Evolutionary conservation across 495 filamentous ascomycete genomes (phyloP).

Genomic region (Xylaria longipes): DNA sequence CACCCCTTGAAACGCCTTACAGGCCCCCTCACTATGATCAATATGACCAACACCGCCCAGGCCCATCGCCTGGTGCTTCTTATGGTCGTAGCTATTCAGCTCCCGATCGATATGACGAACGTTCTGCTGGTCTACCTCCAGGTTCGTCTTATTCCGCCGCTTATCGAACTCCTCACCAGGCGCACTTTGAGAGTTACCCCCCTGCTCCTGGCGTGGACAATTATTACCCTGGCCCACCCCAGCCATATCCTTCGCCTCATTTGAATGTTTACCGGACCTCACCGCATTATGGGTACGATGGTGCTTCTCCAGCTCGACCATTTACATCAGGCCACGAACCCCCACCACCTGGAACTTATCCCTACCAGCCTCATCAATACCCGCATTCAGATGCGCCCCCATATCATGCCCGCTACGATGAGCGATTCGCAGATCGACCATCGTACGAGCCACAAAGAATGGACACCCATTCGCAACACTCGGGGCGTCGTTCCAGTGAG

Average conservation of each 20-base stretch:
- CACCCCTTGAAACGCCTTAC: slow-evolving; percentile 19
- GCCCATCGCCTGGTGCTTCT: background rate
- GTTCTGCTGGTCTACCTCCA: slow-evolving; percentile 41
- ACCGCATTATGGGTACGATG: slow-evolving; percentile 19
- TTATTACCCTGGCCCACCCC: slow-evolving; percentile 13
- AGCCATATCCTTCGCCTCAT: slow-evolving; percentile 1
- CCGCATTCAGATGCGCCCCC: slow-evolving; percentile 27
- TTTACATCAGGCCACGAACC: slow-evolving; percentile 28
- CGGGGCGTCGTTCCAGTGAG: slow-evolving; percentile 9
- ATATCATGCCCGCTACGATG: slow-evolving; percentile 29
- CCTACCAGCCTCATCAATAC: slow-evolving; percentile 27
- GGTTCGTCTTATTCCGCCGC: slow-evolving; percentile 20
- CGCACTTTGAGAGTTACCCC: slow-evolving; percentile 7
- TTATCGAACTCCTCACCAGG: background rate
- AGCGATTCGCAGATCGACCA: slow-evolving; percentile 28
- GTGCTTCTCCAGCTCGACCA: background rate
- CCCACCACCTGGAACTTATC: slow-evolving; percentile 29
- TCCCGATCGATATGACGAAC: slow-evolving; percentile 38
- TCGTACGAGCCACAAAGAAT: slow-evolving; percentile 29
- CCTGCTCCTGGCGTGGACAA: slow-evolving; percentile 16
- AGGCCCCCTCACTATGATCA: slow-evolving; percentile 24
- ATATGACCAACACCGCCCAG: slow-evolving; percentile 16
- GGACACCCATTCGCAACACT: background rate
- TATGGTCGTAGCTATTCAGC: slow-evolving; percentile 28
- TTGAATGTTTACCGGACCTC: slow-evolving; percentile 2